These are phyloP conservation scores for Rhododendron ferrugineum DNA, from an alignment of 148 eudicot genomes.

Conservation along the genomic window DNA sequence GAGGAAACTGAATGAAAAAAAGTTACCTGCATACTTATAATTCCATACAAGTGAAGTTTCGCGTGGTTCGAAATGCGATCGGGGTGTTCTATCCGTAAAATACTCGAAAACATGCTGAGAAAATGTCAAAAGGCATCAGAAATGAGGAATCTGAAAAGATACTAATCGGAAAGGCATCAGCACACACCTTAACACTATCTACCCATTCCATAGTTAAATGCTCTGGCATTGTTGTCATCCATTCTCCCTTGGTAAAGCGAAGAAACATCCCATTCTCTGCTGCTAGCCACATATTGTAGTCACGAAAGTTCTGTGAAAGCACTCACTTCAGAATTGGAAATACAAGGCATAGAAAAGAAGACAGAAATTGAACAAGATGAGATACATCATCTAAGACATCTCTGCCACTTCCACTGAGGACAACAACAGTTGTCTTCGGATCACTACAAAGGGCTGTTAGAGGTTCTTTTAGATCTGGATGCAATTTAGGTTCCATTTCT, in stretches of 20 bases:
- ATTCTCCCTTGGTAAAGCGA: conserved; percentile 68
- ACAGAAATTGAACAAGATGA: conserved; percentile 8
- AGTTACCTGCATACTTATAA: conserved; percentile 86
- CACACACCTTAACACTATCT: conserved; percentile 69
- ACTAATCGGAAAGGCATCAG: not conserved
- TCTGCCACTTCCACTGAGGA: conserved; percentile 91
- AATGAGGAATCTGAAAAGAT: not conserved
- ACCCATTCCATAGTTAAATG: conserved; percentile 90
- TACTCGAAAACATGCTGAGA: conserved; percentile 91
- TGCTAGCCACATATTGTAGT: conserved; percentile 93
- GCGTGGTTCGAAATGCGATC: conserved; percentile 88
- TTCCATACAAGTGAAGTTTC: conserved; percentile 96
- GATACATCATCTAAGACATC: conserved; percentile 67
- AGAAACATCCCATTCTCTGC: conserved; percentile 99
- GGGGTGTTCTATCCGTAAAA: conserved; percentile 90
- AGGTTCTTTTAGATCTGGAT: conserved; percentile 71
- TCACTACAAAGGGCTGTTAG: conserved; percentile 64
- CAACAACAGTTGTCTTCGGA: conserved; percentile 78
- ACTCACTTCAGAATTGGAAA: conserved; percentile 15
- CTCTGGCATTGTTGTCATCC: conserved; percentile 99
- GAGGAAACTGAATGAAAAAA: not conserved
- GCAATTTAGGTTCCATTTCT: conserved; percentile 88
- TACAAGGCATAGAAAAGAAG: not conserved
- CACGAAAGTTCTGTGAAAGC: conserved; percentile 64
- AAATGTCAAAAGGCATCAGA: conserved; percentile 10